Evolutionary conservation across 768 basidiomycete species (phyloP).

Genomic region (Clavulina sp.): DNA sequence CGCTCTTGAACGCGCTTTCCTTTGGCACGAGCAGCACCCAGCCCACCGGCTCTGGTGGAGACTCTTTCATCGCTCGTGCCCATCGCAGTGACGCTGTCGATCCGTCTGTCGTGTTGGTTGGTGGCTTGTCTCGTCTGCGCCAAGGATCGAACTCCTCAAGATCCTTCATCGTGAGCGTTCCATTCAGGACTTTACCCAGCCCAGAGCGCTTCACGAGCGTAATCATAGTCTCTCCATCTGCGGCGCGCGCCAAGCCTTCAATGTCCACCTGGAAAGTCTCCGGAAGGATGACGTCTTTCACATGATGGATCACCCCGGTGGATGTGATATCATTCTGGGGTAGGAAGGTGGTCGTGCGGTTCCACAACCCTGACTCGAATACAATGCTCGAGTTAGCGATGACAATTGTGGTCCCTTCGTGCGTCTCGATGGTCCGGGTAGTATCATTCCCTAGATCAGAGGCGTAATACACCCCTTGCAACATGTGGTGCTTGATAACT

Average conservation of each 20-base stretch:
- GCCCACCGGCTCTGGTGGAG: conserved; percentile 25
- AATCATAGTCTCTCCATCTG: conserved; percentile 76
- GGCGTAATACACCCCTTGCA: conserved; percentile 60
- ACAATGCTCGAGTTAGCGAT: conserved; percentile 47
- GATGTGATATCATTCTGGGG: conserved; percentile 47
- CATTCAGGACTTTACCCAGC: conserved; percentile 81
- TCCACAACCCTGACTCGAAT: conserved; percentile 21
- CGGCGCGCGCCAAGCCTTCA: conserved; percentile 80
- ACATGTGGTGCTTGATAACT: conserved; percentile 75
- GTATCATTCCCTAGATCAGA: conserved; percentile 18
- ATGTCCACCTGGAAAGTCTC: conserved; percentile 71
- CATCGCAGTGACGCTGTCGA: background rate
- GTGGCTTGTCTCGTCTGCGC: background rate
- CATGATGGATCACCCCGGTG: conserved; percentile 82
- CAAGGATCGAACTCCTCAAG: conserved; percentile 5
- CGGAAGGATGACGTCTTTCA: conserved; percentile 65
- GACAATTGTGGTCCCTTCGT: conserved; percentile 73
- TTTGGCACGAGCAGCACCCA: conserved; percentile 88
- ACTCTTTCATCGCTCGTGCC: conserved; percentile 50
- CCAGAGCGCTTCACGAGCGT: conserved; percentile 70
- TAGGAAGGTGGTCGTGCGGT: background rate
- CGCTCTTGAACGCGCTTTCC: conserved; percentile 77
- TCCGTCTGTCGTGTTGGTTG: background rate
- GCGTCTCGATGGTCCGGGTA: conserved; percentile 40
- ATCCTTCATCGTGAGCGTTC: conserved; percentile 25